Evolutionary conservation across 2,329 filamentous ascomycete species (phyloP).

Genomic region (Neonectria coccinea): DNA sequence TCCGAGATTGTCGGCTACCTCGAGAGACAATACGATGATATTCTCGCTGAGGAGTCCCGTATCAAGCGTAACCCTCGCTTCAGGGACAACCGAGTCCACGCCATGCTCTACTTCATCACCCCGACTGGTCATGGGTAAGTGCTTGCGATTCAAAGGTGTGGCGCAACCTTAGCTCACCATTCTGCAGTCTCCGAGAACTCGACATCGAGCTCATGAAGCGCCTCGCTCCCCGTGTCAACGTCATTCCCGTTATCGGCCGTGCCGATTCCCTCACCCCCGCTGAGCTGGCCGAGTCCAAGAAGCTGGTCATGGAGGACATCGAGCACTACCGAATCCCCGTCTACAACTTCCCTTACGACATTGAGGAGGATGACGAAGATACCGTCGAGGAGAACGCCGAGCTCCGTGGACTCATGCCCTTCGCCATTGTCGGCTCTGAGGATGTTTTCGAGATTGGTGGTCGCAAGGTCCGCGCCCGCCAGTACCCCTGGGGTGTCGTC

Average conservation of each 20-base stretch:
- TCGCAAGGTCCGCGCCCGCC: conserved; percentile 90
- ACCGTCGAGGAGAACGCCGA: conserved; percentile 99
- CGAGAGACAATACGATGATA: conserved; percentile 99
- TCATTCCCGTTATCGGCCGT: conserved; percentile 98
- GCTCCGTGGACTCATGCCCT: conserved; percentile 96
- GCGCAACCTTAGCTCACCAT: conserved; percentile 1
- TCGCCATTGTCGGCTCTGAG: conserved; percentile 98
- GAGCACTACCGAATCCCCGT: conserved; percentile 99
- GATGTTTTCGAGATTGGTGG: conserved; percentile 95
- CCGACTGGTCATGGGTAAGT: conserved; percentile 92
- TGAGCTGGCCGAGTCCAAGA: conserved; percentile 98
- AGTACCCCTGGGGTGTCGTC: conserved; percentile 99
- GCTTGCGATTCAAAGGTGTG: not conserved
- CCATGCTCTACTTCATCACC: conserved; percentile 98
- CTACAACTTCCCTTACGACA: conserved; percentile 99
- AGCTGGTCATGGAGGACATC: conserved; percentile 99
- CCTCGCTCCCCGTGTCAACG: conserved; percentile 96
- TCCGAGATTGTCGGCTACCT: conserved; percentile 98
- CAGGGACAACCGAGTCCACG: conserved; percentile 98
- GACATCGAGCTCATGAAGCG: conserved; percentile 99
- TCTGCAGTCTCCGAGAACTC: conserved; percentile 87
- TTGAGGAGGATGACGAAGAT: conserved; percentile 99
- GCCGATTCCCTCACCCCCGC: conserved; percentile 96
- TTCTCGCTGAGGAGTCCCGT: conserved; percentile 98
- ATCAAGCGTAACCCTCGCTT: conserved; percentile 99